phyloP scores from a whole-genome alignment of 257 asterid species.

The Salvia miltiorrhiza region DNA sequence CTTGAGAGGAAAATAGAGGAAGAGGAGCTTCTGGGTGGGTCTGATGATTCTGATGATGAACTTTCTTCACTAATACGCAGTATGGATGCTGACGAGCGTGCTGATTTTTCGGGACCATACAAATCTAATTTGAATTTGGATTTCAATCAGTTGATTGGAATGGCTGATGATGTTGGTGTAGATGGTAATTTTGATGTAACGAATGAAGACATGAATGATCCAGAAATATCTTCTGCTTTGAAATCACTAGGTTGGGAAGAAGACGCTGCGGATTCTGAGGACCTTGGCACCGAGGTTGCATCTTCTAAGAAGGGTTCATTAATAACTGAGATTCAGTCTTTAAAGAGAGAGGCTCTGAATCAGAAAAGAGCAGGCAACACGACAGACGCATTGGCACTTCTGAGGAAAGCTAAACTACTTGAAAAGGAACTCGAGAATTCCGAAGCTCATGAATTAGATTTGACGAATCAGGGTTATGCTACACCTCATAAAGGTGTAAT shows the following conservation, averaged over 20 bases:
- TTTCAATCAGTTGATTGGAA: conserved; percentile 41
- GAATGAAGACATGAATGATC: conserved; percentile 78
- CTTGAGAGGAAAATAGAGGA: conserved; percentile 92
- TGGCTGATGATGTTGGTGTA: conserved; percentile 45
- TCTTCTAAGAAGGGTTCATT: conserved; percentile 36
- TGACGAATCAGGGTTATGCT: conserved; percentile 13
- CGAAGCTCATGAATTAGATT: conserved; percentile 26
- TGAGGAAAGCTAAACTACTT: conserved; percentile 67
- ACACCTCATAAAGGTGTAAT: conserved; percentile 18
- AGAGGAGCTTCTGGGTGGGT: conserved; percentile 77
- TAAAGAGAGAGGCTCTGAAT: conserved; percentile 64
- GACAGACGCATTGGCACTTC: conserved; percentile 59
- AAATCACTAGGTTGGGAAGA: conserved; percentile 89
- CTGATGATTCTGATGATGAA: conserved; percentile 89
- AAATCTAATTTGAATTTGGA: conserved; percentile 44
- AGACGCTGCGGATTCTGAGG: conserved; percentile 36
- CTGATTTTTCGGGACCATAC: conserved; percentile 34
- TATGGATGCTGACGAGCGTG: conserved; percentile 52
- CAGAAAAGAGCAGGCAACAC: conserved; percentile 75
- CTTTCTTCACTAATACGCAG: conserved; percentile 60
- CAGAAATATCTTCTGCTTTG: conserved; percentile 80
- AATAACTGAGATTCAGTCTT: conserved; percentile 53
- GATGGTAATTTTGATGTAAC: conserved; percentile 71
- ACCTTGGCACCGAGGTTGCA: conserved; percentile 18
- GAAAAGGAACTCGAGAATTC: conserved; percentile 53